phyloP scores from a whole-genome alignment of 2,329 filamentous ascomycete genomes.

The Cladosporium colombiae region DNA sequence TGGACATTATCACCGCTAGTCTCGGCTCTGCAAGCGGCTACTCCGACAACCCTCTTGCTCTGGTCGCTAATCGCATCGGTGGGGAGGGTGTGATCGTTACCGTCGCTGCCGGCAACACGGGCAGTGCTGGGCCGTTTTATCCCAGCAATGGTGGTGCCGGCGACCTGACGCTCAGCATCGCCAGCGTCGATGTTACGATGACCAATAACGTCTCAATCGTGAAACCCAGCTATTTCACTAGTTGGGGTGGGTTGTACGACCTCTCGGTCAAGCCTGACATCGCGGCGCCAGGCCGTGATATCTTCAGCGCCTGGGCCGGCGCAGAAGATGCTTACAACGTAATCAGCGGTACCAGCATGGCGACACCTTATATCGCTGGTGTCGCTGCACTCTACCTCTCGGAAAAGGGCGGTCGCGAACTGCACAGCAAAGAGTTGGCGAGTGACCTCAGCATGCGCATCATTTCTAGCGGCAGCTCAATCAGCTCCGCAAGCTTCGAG shows the following conservation, averaged over 20 bases:
- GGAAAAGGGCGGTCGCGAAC: neutral
- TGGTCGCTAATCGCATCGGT: neutral
- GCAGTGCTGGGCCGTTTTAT: neutral
- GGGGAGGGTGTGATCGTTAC: neutral
- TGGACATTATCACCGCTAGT: neutral
- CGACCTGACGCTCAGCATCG: neutral
- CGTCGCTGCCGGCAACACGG: neutral
- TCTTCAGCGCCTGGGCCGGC: neutral
- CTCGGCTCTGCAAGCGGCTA: neutral
- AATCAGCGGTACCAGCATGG: neutral
- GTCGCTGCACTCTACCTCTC: neutral
- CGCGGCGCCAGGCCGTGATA: neutral
- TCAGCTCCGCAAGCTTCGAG: neutral
- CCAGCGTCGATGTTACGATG: neutral
- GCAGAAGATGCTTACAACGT: neutral
- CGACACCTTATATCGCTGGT: neutral
- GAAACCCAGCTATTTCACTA: neutral
- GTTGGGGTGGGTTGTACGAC: neutral
- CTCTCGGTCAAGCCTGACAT: neutral
- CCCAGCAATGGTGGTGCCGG: neutral
- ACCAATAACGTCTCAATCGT: neutral
- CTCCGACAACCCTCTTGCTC: neutral
- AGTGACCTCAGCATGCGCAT: neutral
- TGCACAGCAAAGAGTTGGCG: neutral
- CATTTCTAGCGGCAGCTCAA: neutral